Evolutionary conservation across 345 rosid genomes (phyloP), one percentile per base, ranked within the genome.

Genomic region (Melaleuca alternifolia): DNA sequence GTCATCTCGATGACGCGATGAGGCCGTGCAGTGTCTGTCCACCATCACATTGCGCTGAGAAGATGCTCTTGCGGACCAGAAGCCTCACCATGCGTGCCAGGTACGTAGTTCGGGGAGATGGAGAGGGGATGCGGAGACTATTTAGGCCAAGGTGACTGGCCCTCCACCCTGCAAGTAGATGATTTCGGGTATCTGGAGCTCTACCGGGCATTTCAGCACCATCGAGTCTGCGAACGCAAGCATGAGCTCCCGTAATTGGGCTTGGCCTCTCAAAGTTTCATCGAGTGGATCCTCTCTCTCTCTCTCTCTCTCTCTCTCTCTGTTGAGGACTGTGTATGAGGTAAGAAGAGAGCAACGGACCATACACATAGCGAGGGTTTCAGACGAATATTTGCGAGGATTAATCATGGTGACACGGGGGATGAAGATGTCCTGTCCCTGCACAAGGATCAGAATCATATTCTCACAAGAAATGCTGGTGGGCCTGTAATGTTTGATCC

Each of bases 1-100:
- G 88, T 93, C 93, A 92, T 76, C 57, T 87, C 0, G 95, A 91
- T 4, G 46, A n/a, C 16, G 85, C 18, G 52, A 88, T 88, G 37
- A 89, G 81, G 4, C 89, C 89, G 56, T 90, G 92, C 20, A 87
- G 82, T 15, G 87, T 76, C 14, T 89, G 92, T 18, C 88, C 88
- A 1, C 85, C 86, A 9, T 87, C 87, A 18, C 87, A 44, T 52
- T 88, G 83, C 4, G 71, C 57, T 4, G 88, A 56, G 87, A 91
- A 87, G 87, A 89, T 37, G 2, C 84, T 62, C 52, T 54, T 79
- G 6, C 86, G 88, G 79, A 86, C 90, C 18, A 89, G 71, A 37
- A 87, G 33, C 83, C 91, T 84, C 91, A 88, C 86, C 85, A 91
- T 85, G 30, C 91, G 89, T 1, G 48, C 23, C 2, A 92, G 88